Evolutionary conservation across 257 asterid species (phyloP).

Genomic region (Nicotiana tomentosiformis): DNA sequence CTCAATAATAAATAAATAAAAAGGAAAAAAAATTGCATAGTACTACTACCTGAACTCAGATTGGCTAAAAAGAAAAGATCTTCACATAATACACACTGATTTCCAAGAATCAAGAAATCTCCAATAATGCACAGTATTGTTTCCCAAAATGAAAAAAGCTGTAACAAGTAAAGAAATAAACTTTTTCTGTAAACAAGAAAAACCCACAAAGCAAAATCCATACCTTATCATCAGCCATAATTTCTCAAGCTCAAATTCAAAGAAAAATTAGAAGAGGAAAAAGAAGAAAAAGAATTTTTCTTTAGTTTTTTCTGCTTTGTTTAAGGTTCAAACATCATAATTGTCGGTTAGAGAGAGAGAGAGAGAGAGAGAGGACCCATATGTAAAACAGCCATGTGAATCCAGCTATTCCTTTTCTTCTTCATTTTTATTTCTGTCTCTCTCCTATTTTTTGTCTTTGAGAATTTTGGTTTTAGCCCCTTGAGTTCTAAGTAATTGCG

Average conservation of each 20-base stretch:
- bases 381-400: conserved; percentile 70
- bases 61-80: not conserved
- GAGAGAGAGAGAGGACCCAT: conserved; percentile 28
- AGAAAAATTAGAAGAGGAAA: not conserved
- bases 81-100: not conserved
- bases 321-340: conserved; percentile 40
- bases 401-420: conserved; percentile 34
- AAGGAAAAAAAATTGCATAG: not conserved
- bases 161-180: not conserved
- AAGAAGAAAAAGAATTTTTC: conserved; percentile 6
- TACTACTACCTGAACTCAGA: not conserved
- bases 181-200: not conserved
- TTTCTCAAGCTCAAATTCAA: conserved; percentile 14
- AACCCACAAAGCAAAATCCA: not conserved
- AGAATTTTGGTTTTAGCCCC: not conserved
- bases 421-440: not conserved
- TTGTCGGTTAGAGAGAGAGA: conserved; percentile 44
- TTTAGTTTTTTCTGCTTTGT: conserved; percentile 11
- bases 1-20: not conserved
- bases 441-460: not conserved
- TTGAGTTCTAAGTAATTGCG: not conserved
- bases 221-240: conserved; percentile 56
- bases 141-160: not conserved
- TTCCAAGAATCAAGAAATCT: not conserved
- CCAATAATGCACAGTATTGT: not conserved